Evolutionary conservation across 805 yeast genomes (phyloP), one percentile per base, ranked within the genome.

Genomic region (Ogataea kodamae): DNA sequence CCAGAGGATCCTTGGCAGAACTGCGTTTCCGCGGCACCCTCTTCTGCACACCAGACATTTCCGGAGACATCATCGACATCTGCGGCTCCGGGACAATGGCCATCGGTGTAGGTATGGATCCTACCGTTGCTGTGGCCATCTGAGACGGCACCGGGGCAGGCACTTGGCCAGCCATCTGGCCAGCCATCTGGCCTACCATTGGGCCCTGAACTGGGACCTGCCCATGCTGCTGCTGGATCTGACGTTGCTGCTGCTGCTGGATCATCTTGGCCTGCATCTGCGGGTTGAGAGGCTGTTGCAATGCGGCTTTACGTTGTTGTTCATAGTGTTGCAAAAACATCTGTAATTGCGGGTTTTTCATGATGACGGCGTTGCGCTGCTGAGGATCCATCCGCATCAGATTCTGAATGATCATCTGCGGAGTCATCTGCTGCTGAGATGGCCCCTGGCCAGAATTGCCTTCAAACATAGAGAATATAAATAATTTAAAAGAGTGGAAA

Each of bases 371-470:
- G 29, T 55, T 55, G 33, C 63, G 48, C 28, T 60, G 62, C 24
- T 55, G 61, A 1, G 65, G 62, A 18, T 58, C 58, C 59, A 62
- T 50, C 25, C 52, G 45, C 54, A 60, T 57, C 28, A 62, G 39
- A 25, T 57, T 55, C 22, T 59, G 62, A 4, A 55, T 30, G n/a
- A 58, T 31, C 38, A 52, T 53, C 14, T 54, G 57, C 2, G 57
- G 50, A 7, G 52, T 45, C 41, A 49, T 44, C 13, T 46, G 46
- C 8, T 25, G 36, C 16, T 33, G 37, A 5, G 46, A 50, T 10
- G 47, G 46, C 35, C 27, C 42, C 31, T 28, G 37, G 33, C 37
- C 30, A 15, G 42, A 33, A 8, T 29, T 29, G 10, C 39, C 42
- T 26, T 43, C 45, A 28, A 37, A 40, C 45, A 40, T 36, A 6